A percentile compares a stretch with the other conserved stretches of the same genome.
Conservation (phyloP, 139 green algal genomes). For the Micromonas commoda region DNA sequence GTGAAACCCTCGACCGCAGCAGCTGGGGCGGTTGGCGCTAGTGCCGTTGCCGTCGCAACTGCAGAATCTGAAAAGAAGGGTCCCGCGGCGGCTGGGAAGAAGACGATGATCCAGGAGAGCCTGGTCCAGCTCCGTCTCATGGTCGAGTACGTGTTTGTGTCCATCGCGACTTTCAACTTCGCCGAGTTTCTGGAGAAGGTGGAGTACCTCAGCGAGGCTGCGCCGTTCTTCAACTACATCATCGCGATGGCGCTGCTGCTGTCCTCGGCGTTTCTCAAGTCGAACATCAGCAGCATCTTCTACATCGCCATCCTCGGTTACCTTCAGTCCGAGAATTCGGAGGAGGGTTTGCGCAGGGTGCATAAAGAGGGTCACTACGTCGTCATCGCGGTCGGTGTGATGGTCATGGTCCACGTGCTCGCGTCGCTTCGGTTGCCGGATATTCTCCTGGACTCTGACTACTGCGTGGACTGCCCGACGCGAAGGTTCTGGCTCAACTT, state of each 20-base stretch:
- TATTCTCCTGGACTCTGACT: neutral
- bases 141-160: too few species aligned
- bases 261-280: neutral
- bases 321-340: neutral
- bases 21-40: too few species aligned
- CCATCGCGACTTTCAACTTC: too few species aligned
- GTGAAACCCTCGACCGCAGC: too few species aligned
- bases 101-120: too few species aligned
- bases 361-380: neutral
- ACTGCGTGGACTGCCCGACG: neutral
- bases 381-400: neutral
- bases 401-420: neutral
- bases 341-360: neutral
- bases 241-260: neutral
- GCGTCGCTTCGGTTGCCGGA: neutral
- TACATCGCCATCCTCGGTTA: constrained; percentile 9
- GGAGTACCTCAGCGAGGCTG: neutral
- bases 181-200: neutral
- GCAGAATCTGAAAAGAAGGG: too few species aligned
- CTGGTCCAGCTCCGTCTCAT: too few species aligned
- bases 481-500: neutral
- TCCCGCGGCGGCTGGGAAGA: too few species aligned
- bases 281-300: neutral
- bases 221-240: neutral
- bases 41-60: too few species aligned